Evolutionary conservation across 2,329 filamentous ascomycete genomes (phyloP), one percentile per base, ranked within the genome.

Genomic region (Corniculantispora saksenae): DNA sequence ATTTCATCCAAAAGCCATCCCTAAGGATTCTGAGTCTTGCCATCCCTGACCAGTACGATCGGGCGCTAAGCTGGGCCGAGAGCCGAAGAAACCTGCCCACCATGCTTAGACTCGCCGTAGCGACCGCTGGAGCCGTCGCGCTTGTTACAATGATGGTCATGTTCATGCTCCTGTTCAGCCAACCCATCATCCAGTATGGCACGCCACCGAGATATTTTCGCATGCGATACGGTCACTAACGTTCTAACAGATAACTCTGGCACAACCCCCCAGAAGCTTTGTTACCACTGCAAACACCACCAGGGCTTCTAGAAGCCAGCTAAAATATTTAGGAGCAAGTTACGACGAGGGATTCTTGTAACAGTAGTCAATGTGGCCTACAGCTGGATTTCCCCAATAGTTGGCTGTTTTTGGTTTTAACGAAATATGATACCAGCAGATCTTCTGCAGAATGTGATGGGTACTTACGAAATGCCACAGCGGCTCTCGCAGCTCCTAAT

Each of bases 401-500:
- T 57, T 64, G 19, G 61, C 61, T 63, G 1, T 59, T 45, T 38
- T 27, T 29, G 38, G 3, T 19, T 51, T 61, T 32, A 61, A 47
- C 47, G 10, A 7, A 61, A 23, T 53, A 29, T 12, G 4, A 43
- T 25, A 27, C 17, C 23, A 43, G 58, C 32, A 47, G 55, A 2
- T 29, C 40, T 4, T 1, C 51, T 40, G 27, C 53, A 19, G 29
- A 9, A n/a, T 19, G 19, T 21, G 19, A 1, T 12, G 17, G 15
- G 27, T 58, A 58, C 61, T 64, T 25, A 64, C 61, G 61, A 25
- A 64, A 64, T 43, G 43, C 23, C n/a, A 64, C 45, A 9, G 61
- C 61, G 8, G 61, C 61, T 19, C 25, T 43, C 12, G 54, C 35
- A 7, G 65, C 66, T 12, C 68, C 69, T 13, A 69, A 60, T 12